These are phyloP conservation scores for Corymbia calophylla DNA, from an alignment of 441 rosid genomes.

Conservation along the genomic window DNA sequence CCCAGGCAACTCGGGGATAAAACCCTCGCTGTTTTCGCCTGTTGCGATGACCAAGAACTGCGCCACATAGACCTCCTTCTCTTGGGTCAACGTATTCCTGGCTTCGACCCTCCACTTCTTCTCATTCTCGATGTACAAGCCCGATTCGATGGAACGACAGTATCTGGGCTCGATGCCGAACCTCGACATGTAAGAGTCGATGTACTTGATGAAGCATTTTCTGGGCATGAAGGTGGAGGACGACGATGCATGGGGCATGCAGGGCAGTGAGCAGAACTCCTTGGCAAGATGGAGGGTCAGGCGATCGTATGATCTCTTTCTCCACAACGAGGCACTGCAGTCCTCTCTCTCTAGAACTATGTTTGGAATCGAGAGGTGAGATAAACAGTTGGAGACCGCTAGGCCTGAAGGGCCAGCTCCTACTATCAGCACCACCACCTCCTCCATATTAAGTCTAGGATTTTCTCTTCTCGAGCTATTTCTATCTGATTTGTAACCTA, in stretches of 20 bases:
- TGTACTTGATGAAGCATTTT: constrained; percentile 20
- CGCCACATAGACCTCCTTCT: constrained; percentile 16
- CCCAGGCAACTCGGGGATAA: constrained; percentile 23
- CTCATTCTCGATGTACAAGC: constrained; percentile 6
- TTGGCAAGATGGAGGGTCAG: constrained; percentile 40
- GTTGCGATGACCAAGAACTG: constrained; percentile 32
- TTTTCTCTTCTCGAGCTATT: not conserved
- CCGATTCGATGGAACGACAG: constrained; percentile 23
- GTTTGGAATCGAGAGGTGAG: constrained; percentile 17
- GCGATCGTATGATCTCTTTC: constrained; percentile 40
- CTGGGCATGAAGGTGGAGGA: constrained; percentile 26
- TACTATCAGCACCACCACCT: constrained; percentile 15
- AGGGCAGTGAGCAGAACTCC: constrained; percentile 35
- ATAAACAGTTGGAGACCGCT: constrained; percentile 34
- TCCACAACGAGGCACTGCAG: constrained; percentile 44
- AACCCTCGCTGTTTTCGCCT: constrained; percentile 24
- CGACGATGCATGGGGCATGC: constrained; percentile 15
- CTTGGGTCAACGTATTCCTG: not conserved
- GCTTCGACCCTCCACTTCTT: constrained; percentile 28
- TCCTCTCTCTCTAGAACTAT: constrained; percentile 41
- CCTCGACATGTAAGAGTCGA: constrained; percentile 19
- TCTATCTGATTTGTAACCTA: not conserved
- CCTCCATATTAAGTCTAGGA: not conserved
- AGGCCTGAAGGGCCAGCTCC: constrained; percentile 57
- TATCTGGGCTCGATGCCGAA: constrained; percentile 22